A percentile compares a stretch with the other conserved stretches of the same genome.
phyloP scores from a whole-genome alignment of 306 rosid genomes.

The Calophaca sinica region DNA sequence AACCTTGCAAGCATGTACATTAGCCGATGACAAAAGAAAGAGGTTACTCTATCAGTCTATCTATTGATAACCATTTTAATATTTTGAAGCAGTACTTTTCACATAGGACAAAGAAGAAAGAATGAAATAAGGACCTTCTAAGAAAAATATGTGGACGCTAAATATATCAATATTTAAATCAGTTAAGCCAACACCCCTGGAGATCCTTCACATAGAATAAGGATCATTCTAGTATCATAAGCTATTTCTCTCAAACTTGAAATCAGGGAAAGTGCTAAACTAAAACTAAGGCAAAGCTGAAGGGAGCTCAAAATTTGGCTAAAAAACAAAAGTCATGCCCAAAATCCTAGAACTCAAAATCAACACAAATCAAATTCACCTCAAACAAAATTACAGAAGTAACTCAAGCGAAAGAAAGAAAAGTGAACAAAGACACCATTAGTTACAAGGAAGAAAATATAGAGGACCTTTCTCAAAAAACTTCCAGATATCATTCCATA shows the following conservation, averaged over 20 bases:
- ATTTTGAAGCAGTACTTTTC: slow-evolving; percentile 19
- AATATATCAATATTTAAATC: slow-evolving; percentile 15
- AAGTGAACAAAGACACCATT: slow-evolving; percentile 11
- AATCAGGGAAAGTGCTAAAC: not conserved
- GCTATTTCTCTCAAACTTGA: slow-evolving; percentile 11
- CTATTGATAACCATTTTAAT: slow-evolving; percentile 27
- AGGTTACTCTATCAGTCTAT: not conserved
- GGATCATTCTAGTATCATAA: slow-evolving; percentile 9
- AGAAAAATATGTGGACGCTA: not conserved
- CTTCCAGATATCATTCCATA: slow-evolving; percentile 84
- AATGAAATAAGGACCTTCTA: not conserved
- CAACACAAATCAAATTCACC: slow-evolving; percentile 24
- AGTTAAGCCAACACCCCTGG: slow-evolving; percentile 10
- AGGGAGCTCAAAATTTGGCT: slow-evolving; percentile 21
- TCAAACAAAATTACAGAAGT: slow-evolving; percentile 7
- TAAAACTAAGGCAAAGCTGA: slow-evolving; percentile 29
- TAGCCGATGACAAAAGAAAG: slow-evolving; percentile 3
- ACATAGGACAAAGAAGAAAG: not conserved
- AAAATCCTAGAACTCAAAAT: slow-evolving; percentile 20
- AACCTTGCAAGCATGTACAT: slow-evolving; percentile 34
- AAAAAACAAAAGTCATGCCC: not conserved
- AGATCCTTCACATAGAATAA: slow-evolving; percentile 2
- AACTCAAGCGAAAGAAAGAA: not conserved
- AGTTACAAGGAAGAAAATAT: slow-evolving; percentile 30
- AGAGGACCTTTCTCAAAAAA: slow-evolving; percentile 79